Evolutionary conservation across 441 rosid species (phyloP).

Genomic region (Croton setiger): DNA sequence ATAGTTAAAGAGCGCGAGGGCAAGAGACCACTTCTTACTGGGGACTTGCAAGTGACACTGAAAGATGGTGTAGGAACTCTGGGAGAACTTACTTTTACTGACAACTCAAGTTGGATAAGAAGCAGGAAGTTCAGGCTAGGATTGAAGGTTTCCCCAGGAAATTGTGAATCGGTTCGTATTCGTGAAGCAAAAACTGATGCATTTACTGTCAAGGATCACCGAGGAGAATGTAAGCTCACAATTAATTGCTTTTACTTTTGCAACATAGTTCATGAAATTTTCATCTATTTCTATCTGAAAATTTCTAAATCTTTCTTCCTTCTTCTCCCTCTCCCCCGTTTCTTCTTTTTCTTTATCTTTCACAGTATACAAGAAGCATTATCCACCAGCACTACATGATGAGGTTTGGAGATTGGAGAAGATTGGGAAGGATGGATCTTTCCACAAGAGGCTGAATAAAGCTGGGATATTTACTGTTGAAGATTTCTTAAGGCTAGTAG

Average conservation of each 20-base stretch:
- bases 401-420: constrained; percentile 96
- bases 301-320: constrained; percentile 8
- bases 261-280: neutral
- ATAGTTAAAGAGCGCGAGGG: constrained; percentile 87
- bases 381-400: constrained; percentile 78
- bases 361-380: constrained; percentile 92
- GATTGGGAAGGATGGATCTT: constrained; percentile 90
- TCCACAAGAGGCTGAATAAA: constrained; percentile 80
- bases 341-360: neutral
- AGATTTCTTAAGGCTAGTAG: constrained; percentile 74
- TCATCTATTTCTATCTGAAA: neutral
- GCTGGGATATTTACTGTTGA: constrained; percentile 61
- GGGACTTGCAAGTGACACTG: constrained; percentile 70
- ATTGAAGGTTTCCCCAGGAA: constrained; percentile 67
- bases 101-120: constrained; percentile 91
- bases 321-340: neutral
- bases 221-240: constrained; percentile 75
- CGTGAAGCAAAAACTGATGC: constrained; percentile 93
- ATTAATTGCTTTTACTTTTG: constrained; percentile 2
- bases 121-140: constrained; percentile 89
- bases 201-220: constrained; percentile 84
- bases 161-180: constrained; percentile 59
- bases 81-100: constrained; percentile 80
- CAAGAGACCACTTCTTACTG: constrained; percentile 75
- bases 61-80: constrained; percentile 90